Percentiles rank a stretch among this genome's conserved stretches.
These are phyloP conservation scores for Artomyces pyxidatus DNA, from an alignment of 768 basidiomycete species.

Conservation along the genomic window DNA sequence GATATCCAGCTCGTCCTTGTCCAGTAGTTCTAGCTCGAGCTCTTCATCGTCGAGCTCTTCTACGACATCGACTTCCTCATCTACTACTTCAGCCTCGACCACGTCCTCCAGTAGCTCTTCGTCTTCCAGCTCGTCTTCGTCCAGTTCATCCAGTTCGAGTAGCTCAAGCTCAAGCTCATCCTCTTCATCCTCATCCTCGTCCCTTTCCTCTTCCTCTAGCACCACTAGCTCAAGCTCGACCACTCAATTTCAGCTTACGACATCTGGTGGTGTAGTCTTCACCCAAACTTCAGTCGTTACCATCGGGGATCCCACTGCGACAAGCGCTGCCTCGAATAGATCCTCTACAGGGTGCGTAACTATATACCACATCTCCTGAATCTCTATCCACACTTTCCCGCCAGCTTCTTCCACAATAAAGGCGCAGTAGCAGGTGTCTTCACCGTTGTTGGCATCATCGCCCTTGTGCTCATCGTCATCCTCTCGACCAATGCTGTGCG, in stretches of 20 bases:
- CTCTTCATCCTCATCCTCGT: neutral
- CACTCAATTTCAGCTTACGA: neutral
- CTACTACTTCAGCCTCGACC: neutral
- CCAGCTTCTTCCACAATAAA: slow-evolving; percentile 64
- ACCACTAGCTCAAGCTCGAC: slow-evolving; percentile 3
- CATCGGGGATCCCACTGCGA: neutral
- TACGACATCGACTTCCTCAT: neutral
- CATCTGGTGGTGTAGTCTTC: slow-evolving; percentile 10
- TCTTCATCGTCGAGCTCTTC: neutral
- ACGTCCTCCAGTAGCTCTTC: slow-evolving; percentile 1
- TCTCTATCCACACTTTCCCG: neutral
- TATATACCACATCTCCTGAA: neutral
- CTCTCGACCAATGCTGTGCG: slow-evolving; percentile 48
- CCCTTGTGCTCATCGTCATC: slow-evolving; percentile 40
- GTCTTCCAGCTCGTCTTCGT: slow-evolving; percentile 1
- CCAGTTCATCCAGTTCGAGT: neutral
- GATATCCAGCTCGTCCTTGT: neutral
- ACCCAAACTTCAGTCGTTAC: slow-evolving; percentile 14
- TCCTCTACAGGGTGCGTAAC: slow-evolving; percentile 15
- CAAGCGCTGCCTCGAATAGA: neutral
- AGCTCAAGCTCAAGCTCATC: neutral
- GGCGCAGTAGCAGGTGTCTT: slow-evolving; percentile 69
- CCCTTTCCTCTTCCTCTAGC: neutral
- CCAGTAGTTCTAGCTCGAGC: neutral
- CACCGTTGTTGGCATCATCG: slow-evolving; percentile 60